A percentile compares a stretch with the other conserved stretches of the same genome.
Conservation (phyloP, 2,329 filamentous ascomycete species). For the Penicillium sp. region DNA sequence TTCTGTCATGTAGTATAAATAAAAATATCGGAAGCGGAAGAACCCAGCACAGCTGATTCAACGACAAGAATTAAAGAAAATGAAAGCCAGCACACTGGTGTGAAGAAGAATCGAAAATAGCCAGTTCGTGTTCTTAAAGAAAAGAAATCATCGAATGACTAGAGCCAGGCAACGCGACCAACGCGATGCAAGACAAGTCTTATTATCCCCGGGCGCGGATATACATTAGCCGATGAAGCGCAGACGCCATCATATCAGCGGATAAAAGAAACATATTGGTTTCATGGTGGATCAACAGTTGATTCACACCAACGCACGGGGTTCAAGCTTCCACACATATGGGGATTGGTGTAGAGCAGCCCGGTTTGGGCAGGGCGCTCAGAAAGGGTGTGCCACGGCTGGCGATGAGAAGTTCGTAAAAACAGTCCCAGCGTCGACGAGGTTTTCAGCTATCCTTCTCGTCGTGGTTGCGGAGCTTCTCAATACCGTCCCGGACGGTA, state of each 20-base stretch:
- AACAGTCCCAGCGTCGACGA: not conserved
- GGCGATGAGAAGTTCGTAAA: not conserved
- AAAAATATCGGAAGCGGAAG: not conserved
- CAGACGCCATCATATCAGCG: not conserved
- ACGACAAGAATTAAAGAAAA: not conserved
- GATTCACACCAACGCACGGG: not conserved
- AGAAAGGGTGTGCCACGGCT: not conserved
- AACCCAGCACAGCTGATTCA: not conserved
- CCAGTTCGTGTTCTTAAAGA: not conserved
- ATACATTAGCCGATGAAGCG: not conserved
- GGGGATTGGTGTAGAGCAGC: not conserved
- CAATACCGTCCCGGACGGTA: slow-evolving; percentile 44
- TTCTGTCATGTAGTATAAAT: not conserved
- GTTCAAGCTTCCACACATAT: not conserved
- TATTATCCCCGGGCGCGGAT: not conserved
- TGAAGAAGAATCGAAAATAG: not conserved
- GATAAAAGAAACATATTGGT: not conserved
- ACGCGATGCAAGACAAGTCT: not conserved
- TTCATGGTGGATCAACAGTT: not conserved
- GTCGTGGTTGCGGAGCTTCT: slow-evolving; percentile 32
- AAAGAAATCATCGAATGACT: not conserved
- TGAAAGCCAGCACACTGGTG: not conserved
- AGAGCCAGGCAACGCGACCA: not conserved
- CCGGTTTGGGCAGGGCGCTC: not conserved
- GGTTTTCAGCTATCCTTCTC: slow-evolving; percentile 29